Evolutionary conservation across 2,329 filamentous ascomycete genomes (phyloP), one percentile per base, ranked within the genome.

Genomic region (Exophiala sp.): DNA sequence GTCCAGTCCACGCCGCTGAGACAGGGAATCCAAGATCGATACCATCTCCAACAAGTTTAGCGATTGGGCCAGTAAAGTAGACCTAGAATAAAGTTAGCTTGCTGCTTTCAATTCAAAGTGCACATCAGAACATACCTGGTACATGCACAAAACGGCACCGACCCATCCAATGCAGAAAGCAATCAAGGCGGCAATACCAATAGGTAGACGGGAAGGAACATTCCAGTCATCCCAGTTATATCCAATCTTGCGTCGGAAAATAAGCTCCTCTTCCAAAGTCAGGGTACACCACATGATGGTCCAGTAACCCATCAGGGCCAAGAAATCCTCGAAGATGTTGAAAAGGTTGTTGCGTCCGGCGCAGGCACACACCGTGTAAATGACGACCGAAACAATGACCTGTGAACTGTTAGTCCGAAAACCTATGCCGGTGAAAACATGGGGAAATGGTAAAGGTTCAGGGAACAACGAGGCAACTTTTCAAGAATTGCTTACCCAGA

Each of bases 251-350:
- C 40, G 16, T 40, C 82, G 75, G 66, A 88, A 88, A 47, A 87
- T 72, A 14, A 84, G 66, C 44, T 84, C 78, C 64, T 88, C 85
- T 52, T 74, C 71, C 10, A 73, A 67, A 1, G 80, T 72, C 42
- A 88, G 84, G 1, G 78, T 76, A 21, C 86, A 75, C 81, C 83
- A 85, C 43, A 86, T 80, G 12, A 77, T 77, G n/a, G 85, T 77
- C 84, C 83, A 88, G 68, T 87, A 88, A 1, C 85, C 85, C 80
- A 88, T 87, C 20, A 88, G 70, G 0, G 83, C 82, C 4, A 88
- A 73, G 65, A 88, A 87, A 65, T 87, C 87, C 8, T 80, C 82
- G 65, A 88, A 86, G 54, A 88, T 85, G 24, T 76, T 75, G 1
- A 82, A 78, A 1, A 88, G 75, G 59, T 84, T 69, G 18, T 77